Conservation (phyloP, 2,329 filamentous ascomycete genomes). For the Geosmithia putterillii region DNA sequence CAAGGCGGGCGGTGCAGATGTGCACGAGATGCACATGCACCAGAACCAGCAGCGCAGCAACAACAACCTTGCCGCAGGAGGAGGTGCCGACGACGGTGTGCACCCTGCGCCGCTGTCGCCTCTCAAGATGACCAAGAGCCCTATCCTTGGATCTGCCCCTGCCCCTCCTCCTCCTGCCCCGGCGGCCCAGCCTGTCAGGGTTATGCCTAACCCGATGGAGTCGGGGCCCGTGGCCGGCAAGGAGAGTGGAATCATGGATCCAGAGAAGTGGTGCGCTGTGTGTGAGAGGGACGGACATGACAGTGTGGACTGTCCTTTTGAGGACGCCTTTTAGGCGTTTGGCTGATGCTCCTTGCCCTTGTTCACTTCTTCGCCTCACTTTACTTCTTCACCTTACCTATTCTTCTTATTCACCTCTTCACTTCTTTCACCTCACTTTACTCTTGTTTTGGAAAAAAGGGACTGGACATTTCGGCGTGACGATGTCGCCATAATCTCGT, state of each 20-base stretch:
- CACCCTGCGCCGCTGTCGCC: conserved; percentile 45
- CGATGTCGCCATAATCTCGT: conserved; percentile 1
- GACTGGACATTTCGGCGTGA: conserved; percentile 1
- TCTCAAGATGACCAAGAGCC: conserved; percentile 28
- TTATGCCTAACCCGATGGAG: conserved; percentile 50
- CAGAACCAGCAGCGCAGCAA: conserved; percentile 1
- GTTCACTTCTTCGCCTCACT: background rate
- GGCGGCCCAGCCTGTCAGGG: conserved; percentile 27
- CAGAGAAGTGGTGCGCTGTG: conserved; percentile 89
- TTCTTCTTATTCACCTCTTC: background rate
- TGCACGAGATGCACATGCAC: background rate
- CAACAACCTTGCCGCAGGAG: conserved; percentile 4
- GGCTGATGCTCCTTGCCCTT: background rate
- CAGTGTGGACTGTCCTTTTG: conserved; percentile 88
- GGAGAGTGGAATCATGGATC: conserved; percentile 65
- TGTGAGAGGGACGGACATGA: conserved; percentile 95
- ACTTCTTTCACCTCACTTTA: background rate
- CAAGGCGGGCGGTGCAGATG: conserved; percentile 10
- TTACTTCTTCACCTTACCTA: background rate
- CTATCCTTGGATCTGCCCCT: conserved; percentile 1
- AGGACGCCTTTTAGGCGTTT: conserved; percentile 55
- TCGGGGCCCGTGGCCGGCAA: conserved; percentile 64
- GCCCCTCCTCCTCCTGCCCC: conserved; percentile 2
- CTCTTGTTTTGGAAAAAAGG: background rate
- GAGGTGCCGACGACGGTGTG: conserved; percentile 22